phyloP scores from a whole-genome alignment of 1,284 basidiomycete species.

The Golubevia sp. region DNA sequence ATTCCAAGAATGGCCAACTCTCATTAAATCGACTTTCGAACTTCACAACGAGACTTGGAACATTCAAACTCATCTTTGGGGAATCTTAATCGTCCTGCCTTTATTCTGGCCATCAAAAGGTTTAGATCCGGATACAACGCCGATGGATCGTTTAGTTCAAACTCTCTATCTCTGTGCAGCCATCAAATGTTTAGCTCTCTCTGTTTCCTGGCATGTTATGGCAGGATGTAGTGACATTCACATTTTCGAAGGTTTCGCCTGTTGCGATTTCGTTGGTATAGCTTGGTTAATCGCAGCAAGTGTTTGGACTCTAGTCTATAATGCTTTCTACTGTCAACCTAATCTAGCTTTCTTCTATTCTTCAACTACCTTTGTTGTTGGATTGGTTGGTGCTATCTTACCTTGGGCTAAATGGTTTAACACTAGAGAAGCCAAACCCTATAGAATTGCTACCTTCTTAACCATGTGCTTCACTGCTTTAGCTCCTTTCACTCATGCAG shows the following conservation, averaged over 20 bases:
- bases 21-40: constrained; percentile 50
- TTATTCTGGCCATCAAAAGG: constrained; percentile 49
- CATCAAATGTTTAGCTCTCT: constrained; percentile 50
- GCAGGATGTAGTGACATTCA: constrained; percentile 49
- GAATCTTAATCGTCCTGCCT: constrained; percentile 39
- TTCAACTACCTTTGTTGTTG: constrained; percentile 42
- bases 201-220: constrained; percentile 59
- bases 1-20: constrained; percentile 30
- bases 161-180: constrained; percentile 55
- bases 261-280: constrained; percentile 59
- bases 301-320: constrained; percentile 55
- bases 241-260: constrained; percentile 51
- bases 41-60: constrained; percentile 61
- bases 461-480: constrained; percentile 51
- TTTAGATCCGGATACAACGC: constrained; percentile 47
- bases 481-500: constrained; percentile 50
- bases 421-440: constrained; percentile 38
- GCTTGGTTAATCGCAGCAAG: constrained; percentile 58
- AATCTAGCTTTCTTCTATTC: constrained; percentile 50
- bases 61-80: constrained; percentile 55
- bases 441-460: constrained; percentile 49
- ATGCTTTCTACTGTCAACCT: constrained; percentile 59
- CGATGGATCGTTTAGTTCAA: constrained; percentile 52
- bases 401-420: constrained; percentile 59
- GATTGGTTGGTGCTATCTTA: constrained; percentile 45